phyloP scores from a whole-genome alignment of 2,329 filamentous ascomycete genomes.

The Cercospora citrullina region DNA sequence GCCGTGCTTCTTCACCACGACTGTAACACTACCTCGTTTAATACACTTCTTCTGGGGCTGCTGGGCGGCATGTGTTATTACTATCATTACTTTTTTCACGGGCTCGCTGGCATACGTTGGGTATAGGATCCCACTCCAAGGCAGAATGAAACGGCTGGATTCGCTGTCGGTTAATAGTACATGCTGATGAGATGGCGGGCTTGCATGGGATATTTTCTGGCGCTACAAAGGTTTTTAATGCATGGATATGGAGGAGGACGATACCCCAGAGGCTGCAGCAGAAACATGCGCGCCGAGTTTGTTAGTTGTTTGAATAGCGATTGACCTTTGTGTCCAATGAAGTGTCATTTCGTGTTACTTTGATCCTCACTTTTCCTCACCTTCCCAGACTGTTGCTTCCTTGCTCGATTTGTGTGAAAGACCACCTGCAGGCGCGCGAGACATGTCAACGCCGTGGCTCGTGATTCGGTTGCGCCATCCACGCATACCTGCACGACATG shows the following conservation, averaged over 20 bases:
- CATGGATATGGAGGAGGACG: slow-evolving; percentile 14
- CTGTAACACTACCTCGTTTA: slow-evolving; percentile 1
- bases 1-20: neutral
- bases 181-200: slow-evolving; percentile 7
- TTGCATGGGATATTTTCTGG: slow-evolving; percentile 12
- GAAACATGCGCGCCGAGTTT: slow-evolving; percentile 22
- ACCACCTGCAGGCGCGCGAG: neutral
- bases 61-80: slow-evolving; percentile 26
- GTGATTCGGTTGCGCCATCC: slow-evolving; percentile 1
- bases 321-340: slow-evolving; percentile 16
- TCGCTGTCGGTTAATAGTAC: slow-evolving; percentile 19
- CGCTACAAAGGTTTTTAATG: slow-evolving; percentile 13
- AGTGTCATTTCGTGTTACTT: slow-evolving; percentile 4
- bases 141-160: slow-evolving; percentile 1
- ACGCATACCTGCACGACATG: slow-evolving; percentile 3
- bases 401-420: too few species aligned
- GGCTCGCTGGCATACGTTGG: slow-evolving; percentile 1
- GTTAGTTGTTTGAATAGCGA: slow-evolving; percentile 18
- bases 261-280: slow-evolving; percentile 26
- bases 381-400: neutral
- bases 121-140: slow-evolving; percentile 6
- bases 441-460: neutral
- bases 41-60: slow-evolving; percentile 15
- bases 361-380: neutral
- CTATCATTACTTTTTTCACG: neutral